Evolutionary conservation across 2,329 filamentous ascomycete genomes (phyloP), one percentile per base, ranked within the genome.

Genomic region (Claviceps lovelessii): DNA sequence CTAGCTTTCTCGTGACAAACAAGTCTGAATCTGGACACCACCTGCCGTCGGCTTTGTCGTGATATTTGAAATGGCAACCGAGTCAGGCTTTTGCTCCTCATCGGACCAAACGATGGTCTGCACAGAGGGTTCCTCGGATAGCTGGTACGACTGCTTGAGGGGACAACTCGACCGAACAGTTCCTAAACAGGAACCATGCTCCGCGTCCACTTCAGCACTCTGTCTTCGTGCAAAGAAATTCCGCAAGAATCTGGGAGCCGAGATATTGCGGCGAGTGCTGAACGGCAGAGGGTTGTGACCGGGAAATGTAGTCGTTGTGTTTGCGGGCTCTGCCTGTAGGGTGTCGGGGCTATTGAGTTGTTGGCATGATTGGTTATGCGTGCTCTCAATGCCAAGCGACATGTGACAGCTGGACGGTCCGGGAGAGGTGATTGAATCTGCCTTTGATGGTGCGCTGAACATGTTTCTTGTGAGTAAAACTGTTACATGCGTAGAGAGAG

Each of bases 281-380:
- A 70, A 68, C 46, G 63, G 61, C 42, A 70, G 69, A 19, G 67
- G 67, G 54, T 68, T 70, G 23, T 60, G 62, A 33, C 55, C 56
- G 8, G 53, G 51, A 11, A 54, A 23, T 5, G 49, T 54, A 17
- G 41, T 46, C 8, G 19, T 37, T n/a, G 29, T 37, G 5, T 15
- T 23, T 15, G 50, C 7, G 19, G 4, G n/a, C 9, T 49, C 53
- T 42, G 17, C 47, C 4, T 53, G 23, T 7, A 54, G 28, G 15
- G 39, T 46, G 17, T 29, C 47, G 8, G 55, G 39, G 19, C 37
- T 4, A 37, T 42, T 23, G 13, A 49, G 35, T 50, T 60, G 49
- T 48, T 56, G 52, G 58, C 45, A 13, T 60, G 58, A 29, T 57
- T 56, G n/a, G 58, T 57, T 7, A 59, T 63, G 5, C 11, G n/a